Conservation (phyloP, 345 rosid species). For the Passiflora organensis region DNA sequence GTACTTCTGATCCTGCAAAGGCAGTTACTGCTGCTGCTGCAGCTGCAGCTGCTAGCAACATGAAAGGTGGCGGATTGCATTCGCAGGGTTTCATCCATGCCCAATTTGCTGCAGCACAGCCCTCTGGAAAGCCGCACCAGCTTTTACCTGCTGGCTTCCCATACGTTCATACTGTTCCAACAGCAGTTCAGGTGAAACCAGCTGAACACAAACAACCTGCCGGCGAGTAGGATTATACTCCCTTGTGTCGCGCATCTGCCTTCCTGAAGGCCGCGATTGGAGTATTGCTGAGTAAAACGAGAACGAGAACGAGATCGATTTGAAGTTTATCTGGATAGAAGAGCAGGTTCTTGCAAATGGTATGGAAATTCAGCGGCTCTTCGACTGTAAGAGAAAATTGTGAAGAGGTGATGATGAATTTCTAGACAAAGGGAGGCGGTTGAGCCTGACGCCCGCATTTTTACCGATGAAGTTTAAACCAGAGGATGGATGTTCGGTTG, state of each 20-base stretch:
- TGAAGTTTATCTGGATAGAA: too few species aligned
- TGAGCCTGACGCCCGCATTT: constrained; percentile 12
- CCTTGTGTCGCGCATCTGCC: constrained; percentile 10
- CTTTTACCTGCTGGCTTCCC: constrained; percentile 54
- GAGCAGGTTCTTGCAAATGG: too few species aligned
- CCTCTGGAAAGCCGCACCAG: constrained; percentile 61
- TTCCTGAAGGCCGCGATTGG: neutral
- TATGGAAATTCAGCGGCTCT: too few species aligned
- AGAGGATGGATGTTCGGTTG: constrained; percentile 14
- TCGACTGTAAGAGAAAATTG: constrained; percentile 1
- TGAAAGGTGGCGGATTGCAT: constrained; percentile 62
- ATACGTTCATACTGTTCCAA: constrained; percentile 47
- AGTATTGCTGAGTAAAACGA: constrained; percentile 8
- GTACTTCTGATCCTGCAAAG: constrained; percentile 70
- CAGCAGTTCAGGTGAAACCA: constrained; percentile 69
- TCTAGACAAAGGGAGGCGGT: constrained; percentile 4
- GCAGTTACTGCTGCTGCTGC: constrained; percentile 32
- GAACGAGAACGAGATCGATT: too few species aligned
- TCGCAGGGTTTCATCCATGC: constrained; percentile 44
- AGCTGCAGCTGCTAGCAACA: constrained; percentile 39
- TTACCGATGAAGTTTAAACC: constrained; percentile 13
- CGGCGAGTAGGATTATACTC: constrained; percentile 54
- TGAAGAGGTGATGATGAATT: neutral
- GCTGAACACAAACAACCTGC: constrained; percentile 85
- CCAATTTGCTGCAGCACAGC: constrained; percentile 40